These are phyloP conservation scores for Nicotiana knightiana DNA, from an alignment of 257 asterid species.

Conservation along the genomic window DNA sequence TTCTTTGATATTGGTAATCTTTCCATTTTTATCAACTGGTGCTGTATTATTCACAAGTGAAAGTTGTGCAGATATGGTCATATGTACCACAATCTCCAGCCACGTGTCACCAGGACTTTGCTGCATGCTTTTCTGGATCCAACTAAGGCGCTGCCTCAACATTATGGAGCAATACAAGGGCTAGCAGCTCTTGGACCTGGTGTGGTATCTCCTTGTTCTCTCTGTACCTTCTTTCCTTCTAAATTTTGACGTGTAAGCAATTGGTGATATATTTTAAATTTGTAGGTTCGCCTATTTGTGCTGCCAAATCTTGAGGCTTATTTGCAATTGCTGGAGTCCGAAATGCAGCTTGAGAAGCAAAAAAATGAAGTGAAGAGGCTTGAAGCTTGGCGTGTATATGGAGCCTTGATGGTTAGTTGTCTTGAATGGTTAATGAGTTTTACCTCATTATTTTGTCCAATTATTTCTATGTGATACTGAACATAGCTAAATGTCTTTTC, in stretches of 20 bases:
- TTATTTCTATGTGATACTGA: background rate
- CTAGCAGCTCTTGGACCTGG: conserved; percentile 85
- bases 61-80: conserved; percentile 29
- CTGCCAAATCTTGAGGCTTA: conserved; percentile 85
- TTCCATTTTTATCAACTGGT: background rate
- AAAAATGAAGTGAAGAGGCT: conserved; percentile 89
- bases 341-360: conserved; percentile 88
- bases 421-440: background rate
- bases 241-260: conserved; percentile 10
- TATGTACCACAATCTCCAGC: conserved; percentile 83
- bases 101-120: conserved; percentile 82
- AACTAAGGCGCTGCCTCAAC: conserved; percentile 80
- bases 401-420: conserved; percentile 71
- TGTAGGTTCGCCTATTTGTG: conserved; percentile 68
- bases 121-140: conserved; percentile 87
- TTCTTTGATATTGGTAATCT: background rate
- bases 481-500: background rate
- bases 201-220: conserved; percentile 50
- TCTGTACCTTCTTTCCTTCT: conserved; percentile 3
- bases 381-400: conserved; percentile 97
- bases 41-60: background rate
- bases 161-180: conserved; percentile 96
- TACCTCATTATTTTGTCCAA: background rate
- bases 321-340: conserved; percentile 79
- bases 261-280: conserved; percentile 10